Evolutionary conservation across 1,284 basidiomycete species (phyloP).

Genomic region (Heterobasidion occidentale): DNA sequence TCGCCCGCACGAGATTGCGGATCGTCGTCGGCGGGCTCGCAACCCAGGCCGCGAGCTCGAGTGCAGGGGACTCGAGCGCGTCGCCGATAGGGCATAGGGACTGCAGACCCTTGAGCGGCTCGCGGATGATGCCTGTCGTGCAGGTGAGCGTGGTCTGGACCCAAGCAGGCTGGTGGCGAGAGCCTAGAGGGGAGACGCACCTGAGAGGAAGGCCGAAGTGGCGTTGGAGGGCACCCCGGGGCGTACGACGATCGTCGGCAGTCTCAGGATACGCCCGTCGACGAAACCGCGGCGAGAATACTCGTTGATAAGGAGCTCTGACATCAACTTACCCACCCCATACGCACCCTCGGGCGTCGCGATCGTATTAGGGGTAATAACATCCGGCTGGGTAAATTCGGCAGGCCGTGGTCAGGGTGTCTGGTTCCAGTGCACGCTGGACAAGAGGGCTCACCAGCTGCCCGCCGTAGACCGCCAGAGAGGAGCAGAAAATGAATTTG

Average conservation of each 20-base stretch:
- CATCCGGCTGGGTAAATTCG: constrained; percentile 27
- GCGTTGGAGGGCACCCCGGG: constrained; percentile 50
- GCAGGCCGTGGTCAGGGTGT: background rate
- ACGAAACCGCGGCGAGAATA: constrained; percentile 55
- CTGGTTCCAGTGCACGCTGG: background rate
- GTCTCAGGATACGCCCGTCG: constrained; percentile 53
- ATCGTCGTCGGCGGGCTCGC: constrained; percentile 46
- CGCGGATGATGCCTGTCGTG: constrained; percentile 45
- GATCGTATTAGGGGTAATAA: constrained; percentile 42
- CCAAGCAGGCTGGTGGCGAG: background rate
- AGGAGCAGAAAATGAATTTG: constrained; percentile 56
- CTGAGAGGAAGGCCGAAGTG: constrained; percentile 52
- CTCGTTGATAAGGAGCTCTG: constrained; percentile 58
- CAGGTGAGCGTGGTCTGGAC: background rate
- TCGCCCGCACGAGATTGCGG: constrained; percentile 46
- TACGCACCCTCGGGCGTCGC: constrained; percentile 52
- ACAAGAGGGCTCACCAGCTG: constrained; percentile 31
- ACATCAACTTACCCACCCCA: constrained; percentile 48
- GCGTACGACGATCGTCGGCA: constrained; percentile 56
- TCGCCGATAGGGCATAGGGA: constrained; percentile 48
- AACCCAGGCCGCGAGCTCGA: constrained; percentile 44
- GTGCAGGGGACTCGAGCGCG: constrained; percentile 31
- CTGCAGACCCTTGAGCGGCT: constrained; percentile 46
- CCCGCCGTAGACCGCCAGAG: constrained; percentile 58
- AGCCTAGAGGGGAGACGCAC: constrained; percentile 16